Percentiles rank a stretch among this genome's conserved stretches.
Conservation (phyloP, 331 rosid genomes). For the Spiraea crenata region DNA sequence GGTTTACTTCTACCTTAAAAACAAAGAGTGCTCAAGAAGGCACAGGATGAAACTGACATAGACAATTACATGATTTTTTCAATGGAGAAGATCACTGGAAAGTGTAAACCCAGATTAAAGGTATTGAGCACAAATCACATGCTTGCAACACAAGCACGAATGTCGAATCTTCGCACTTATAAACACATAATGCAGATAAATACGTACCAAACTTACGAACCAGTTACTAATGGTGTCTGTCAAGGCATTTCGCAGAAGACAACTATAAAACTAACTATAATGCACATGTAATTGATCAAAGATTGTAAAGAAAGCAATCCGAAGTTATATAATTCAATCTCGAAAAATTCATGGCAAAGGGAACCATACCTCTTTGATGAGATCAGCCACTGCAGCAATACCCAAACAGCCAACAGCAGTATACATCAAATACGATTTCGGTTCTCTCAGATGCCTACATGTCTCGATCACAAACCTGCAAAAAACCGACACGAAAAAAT, state of each 20-base stretch:
- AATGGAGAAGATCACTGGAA: neutral
- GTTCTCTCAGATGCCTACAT: constrained; percentile 72
- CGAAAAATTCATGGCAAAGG: constrained; percentile 14
- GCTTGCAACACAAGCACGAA: constrained; percentile 4
- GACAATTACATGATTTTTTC: neutral
- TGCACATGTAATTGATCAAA: neutral
- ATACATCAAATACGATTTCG: constrained; percentile 80
- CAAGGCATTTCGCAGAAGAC: constrained; percentile 1
- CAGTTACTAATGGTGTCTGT: constrained; percentile 20
- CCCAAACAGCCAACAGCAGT: constrained; percentile 91
- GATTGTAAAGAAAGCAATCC: neutral
- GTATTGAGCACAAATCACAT: neutral
- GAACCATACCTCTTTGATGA: constrained; percentile 70
- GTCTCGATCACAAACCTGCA: constrained; percentile 74
- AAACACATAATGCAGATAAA: constrained; percentile 11
- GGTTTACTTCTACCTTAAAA: constrained; percentile 6
- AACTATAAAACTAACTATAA: neutral
- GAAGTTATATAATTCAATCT: neutral
- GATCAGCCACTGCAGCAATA: constrained; percentile 64
- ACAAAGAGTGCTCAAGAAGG: constrained; percentile 12
- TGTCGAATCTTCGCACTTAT: constrained; percentile 11
- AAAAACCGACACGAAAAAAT: constrained; percentile 17
- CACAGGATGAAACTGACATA: constrained; percentile 7
- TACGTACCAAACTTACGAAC: constrained; percentile 18
- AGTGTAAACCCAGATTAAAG: constrained; percentile 5